Evolutionary conservation across 768 basidiomycete species (phyloP).

Genomic region (Kondoa subrosea): DNA sequence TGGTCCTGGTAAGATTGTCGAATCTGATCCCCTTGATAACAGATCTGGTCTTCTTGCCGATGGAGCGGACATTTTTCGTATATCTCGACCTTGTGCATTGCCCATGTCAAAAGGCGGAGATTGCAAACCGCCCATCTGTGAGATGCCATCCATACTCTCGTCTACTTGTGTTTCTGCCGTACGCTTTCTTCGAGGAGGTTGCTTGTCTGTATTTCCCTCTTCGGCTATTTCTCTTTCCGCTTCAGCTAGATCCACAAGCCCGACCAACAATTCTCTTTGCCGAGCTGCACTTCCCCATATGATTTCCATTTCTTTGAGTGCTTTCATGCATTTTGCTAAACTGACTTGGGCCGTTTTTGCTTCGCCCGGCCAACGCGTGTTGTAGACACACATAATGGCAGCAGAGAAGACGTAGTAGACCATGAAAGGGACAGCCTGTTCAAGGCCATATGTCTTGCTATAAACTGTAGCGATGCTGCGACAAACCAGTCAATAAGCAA

Average conservation of each 20-base stretch:
- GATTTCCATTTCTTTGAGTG: slow-evolving; percentile 26
- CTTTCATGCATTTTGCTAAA: slow-evolving; percentile 24
- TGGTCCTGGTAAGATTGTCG: neutral
- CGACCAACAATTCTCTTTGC: slow-evolving; percentile 18
- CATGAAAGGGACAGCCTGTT: slow-evolving; percentile 28
- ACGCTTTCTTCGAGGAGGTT: neutral
- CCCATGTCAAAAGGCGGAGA: neutral
- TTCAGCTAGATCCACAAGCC: neutral
- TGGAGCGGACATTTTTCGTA: neutral
- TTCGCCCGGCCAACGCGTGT: slow-evolving; percentile 22
- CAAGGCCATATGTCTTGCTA: slow-evolving; percentile 26
- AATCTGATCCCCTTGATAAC: neutral
- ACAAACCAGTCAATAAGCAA: neutral
- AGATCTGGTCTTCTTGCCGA: neutral
- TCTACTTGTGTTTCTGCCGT: neutral
- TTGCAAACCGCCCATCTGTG: neutral
- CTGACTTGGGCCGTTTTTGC: slow-evolving; percentile 22
- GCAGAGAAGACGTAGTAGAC: slow-evolving; percentile 31
- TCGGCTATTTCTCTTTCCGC: neutral
- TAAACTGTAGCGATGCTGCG: slow-evolving; percentile 25
- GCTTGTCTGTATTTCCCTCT: neutral
- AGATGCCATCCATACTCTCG: neutral
- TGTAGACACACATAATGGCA: slow-evolving; percentile 29
- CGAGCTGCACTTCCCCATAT: slow-evolving; percentile 14
- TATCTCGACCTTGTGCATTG: neutral